phyloP scores from a whole-genome alignment of 768 basidiomycete species.

The Trametes punicea region DNA sequence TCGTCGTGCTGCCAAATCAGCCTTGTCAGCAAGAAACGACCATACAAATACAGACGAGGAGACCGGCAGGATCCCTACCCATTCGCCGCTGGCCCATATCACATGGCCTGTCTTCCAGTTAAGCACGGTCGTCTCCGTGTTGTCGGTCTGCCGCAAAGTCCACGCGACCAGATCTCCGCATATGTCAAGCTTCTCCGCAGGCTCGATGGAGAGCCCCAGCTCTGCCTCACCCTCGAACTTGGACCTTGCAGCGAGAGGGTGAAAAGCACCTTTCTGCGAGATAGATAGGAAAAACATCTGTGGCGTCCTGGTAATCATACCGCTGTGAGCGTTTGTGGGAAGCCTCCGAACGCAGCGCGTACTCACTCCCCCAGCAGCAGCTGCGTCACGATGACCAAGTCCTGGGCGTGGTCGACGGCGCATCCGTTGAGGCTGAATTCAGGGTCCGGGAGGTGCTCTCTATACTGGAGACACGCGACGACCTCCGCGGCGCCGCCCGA shows the following conservation, averaged over 20 bases:
- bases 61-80: neutral
- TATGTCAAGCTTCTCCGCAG: neutral
- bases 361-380: conserved; percentile 5
- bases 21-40: too few relatives aligned
- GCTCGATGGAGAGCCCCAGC: neutral
- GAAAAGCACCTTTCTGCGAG: neutral
- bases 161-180: neutral
- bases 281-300: conserved; percentile 6
- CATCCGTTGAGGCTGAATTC: neutral
- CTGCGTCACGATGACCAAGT: neutral
- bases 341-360: neutral
- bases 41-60: too few relatives aligned
- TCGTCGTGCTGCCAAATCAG: neutral
- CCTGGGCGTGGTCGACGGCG: neutral
- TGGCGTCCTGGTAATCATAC: neutral
- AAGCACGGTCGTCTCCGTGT: neutral
- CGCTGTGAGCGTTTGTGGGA: neutral
- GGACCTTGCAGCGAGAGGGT: neutral
- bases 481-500: neutral
- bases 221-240: neutral
- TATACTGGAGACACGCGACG: neutral
- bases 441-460: neutral
- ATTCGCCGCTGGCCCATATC: neutral
- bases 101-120: conserved; percentile 3
- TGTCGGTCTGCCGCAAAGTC: neutral